Base-by-base conservation (phyloP, 2,329 filamentous ascomycete species). In the Pleoardoris graminearum region DNA sequence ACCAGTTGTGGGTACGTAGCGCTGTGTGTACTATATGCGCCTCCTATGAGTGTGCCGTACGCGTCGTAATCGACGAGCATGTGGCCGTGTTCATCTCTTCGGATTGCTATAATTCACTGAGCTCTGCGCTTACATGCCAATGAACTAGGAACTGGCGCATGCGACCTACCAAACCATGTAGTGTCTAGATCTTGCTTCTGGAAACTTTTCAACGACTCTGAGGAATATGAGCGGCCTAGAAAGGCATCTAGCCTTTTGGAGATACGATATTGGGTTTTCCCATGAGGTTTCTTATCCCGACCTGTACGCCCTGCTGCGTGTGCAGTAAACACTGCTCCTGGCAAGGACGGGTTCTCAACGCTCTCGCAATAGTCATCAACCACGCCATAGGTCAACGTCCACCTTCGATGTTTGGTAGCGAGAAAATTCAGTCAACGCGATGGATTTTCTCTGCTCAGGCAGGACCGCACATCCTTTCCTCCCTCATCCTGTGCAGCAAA, bases 1-100 rank as follows among this genome's bases (percentile, higher is more conserved):
- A 48, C 54, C 23, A 57, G 16, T 37, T 53, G 41, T 19, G 54
- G 54, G 29, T 38, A 53, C 7, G 25, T 48, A 11, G 25, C 19
- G 30, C 29, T n/a, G 25, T 23, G 19, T 21, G 3, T 29, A 16
- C 16, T 10, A 4, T 23, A 22, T 7, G 36, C 17, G 12, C 19
- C 3, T 4, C 19, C 39, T 17, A 50, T 45, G 4, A 50, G 38
- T 17, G 21, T 22, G 4, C 23, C 25, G 41, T 35, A 52, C 10
- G 29, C 39, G 16, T 52, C 50, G 39, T 41, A 47, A 23, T 52
- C 50, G 21, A 25, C 32, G 17, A 52, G 22, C 11, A 42, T 36
- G n/a, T 38, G 50, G 11, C 29, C 50, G 16, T 48, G 19, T 2
- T 37, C 23, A 42, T 42, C 27, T 37, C 17, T 52, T 19, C 35